Base-by-base conservation (phyloP, 2,329 filamentous ascomycete species). In the Paramyrothecium sp. region DNA sequence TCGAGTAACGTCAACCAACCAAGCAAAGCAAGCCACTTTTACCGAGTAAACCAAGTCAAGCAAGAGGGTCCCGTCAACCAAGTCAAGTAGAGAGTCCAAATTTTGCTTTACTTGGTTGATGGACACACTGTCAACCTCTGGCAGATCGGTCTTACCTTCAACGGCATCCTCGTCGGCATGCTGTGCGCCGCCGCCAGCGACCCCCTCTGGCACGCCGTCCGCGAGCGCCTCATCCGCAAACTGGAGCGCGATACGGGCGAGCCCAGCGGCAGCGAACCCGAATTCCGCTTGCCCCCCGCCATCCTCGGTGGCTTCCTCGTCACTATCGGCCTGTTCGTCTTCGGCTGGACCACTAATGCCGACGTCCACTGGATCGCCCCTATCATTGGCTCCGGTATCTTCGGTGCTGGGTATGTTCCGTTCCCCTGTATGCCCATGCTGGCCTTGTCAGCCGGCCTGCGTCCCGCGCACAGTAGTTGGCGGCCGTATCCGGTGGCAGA, bases 291-390 rank as follows among this genome's bases (percentile, higher is more conserved):
- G 34, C 90, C 91, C 7, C 86, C 91, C 34, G 85, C 87, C 20
- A 89, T 93, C 53, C 70, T 81, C 8, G 94, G 93, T n/a, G 87
- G 87, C 1, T 73, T 92, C 49, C 74, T 96, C 11, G 91, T 95
- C 33, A 91, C 92, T 5, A 78, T 90, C 56, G 91, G 91, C 7
- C 75, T 98, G 16, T 96, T 97, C 72, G 89, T 91, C 75, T 97
- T 97, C 74, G 92, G 86, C 10, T 97, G 92, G 90, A 92, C 90
- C 3, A 89, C 89, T 16, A 93, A 87, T 70, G 73, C 86, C 2
- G 82, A 73, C 64, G 83, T 97, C 52, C 89, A 91, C 73, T 94
- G 87, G 87, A 89, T 91, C 60, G 81, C 87, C 49, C 88, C 89
- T 23, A 88, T 92, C 62, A 87, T 93, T 72, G 90, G 88, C 19